phyloP scores from a whole-genome alignment of 2,329 filamentous ascomycete genomes.

The Xylariales sp. region DNA sequence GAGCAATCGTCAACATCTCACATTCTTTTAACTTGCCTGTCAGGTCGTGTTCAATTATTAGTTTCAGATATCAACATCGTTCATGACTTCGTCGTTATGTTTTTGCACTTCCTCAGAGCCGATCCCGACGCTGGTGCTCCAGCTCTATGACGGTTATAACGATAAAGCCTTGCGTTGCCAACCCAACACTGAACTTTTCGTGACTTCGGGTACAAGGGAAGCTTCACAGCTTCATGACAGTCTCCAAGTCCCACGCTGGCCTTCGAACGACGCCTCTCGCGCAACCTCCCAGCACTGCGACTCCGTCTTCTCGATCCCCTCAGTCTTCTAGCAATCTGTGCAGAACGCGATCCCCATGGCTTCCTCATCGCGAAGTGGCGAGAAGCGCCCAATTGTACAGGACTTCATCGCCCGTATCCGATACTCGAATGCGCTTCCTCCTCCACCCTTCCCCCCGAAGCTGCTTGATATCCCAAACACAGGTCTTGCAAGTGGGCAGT shows the following conservation, averaged over 20 bases:
- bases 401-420: constrained; percentile 96
- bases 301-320: neutral
- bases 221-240: constrained; percentile 3
- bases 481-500: constrained; percentile 79
- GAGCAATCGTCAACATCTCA: too few relatives aligned
- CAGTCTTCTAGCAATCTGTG: neutral
- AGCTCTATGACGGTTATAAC: too few relatives aligned
- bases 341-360: too few relatives aligned
- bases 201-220: constrained; percentile 1
- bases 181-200: constrained; percentile 2
- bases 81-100: too few relatives aligned
- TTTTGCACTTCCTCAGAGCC: too few relatives aligned
- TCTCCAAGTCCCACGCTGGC: neutral
- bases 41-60: too few relatives aligned
- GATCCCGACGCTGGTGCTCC: too few relatives aligned
- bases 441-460: constrained; percentile 91
- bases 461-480: constrained; percentile 95
- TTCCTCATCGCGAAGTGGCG: constrained; percentile 42
- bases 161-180: constrained; percentile 1
- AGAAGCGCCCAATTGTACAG: constrained; percentile 67
- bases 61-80: too few relatives aligned
- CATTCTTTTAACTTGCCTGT: too few relatives aligned
- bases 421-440: constrained; percentile 92
- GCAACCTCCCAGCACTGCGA: neutral
- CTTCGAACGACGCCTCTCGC: constrained; percentile 1